Evolutionary conservation across 2,329 filamentous ascomycete species (phyloP).

Genomic region (Beauveria asiatica): DNA sequence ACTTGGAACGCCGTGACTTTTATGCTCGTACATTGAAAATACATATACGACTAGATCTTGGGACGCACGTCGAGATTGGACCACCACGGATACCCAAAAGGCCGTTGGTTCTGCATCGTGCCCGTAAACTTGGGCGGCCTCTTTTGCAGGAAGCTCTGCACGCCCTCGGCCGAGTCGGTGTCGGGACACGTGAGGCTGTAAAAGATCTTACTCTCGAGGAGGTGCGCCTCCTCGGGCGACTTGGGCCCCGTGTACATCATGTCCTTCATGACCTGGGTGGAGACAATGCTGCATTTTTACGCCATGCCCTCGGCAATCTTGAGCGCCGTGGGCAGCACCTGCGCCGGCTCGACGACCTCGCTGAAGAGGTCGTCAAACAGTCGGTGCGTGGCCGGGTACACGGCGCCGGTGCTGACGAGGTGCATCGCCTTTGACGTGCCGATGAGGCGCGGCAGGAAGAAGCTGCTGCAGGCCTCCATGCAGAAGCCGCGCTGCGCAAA

Average conservation of each 20-base stretch:
- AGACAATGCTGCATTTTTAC: slow-evolving; percentile 55
- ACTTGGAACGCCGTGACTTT: background rate
- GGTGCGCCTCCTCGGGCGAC: slow-evolving; percentile 59
- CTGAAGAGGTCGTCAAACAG: slow-evolving; percentile 56
- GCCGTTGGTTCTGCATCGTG: slow-evolving; percentile 50
- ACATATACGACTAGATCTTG: slow-evolving; percentile 19
- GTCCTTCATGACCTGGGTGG: slow-evolving; percentile 60
- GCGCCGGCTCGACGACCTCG: slow-evolving; percentile 50
- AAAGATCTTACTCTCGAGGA: slow-evolving; percentile 59
- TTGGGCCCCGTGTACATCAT: slow-evolving; percentile 54
- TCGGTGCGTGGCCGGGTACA: slow-evolving; percentile 42
- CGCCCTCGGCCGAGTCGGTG: slow-evolving; percentile 56
- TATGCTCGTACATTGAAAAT: background rate
- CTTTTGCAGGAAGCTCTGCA: slow-evolving; percentile 63
- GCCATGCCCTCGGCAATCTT: slow-evolving; percentile 59
- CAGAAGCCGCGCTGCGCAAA: slow-evolving; percentile 62
- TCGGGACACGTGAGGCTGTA: slow-evolving; percentile 47
- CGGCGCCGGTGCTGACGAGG: slow-evolving; percentile 57
- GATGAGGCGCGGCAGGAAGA: slow-evolving; percentile 62
- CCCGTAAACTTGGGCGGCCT: slow-evolving; percentile 53
- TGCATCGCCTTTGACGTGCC: slow-evolving; percentile 56
- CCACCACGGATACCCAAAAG: slow-evolving; percentile 62
- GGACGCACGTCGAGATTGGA: slow-evolving; percentile 31
- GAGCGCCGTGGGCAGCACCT: slow-evolving; percentile 56
- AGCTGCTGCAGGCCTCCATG: slow-evolving; percentile 65